These are phyloP conservation scores for Tillandsia fasciculata DNA, from an alignment of 176 grass and related monocot genomes.

Conservation along the genomic window DNA sequence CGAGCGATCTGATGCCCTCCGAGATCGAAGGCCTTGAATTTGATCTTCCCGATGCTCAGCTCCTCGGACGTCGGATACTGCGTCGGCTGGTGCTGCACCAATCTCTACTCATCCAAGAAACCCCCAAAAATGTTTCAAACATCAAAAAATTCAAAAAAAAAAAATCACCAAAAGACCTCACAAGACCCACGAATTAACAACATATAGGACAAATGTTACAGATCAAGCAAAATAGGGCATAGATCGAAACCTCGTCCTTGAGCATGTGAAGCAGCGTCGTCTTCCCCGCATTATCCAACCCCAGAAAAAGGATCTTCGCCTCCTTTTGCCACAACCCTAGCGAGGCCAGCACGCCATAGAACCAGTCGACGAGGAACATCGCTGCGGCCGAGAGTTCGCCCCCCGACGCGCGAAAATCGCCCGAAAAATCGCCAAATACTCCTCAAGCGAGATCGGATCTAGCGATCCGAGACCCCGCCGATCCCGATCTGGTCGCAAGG, in stretches of 20 bases:
- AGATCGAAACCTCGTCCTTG: constrained; percentile 30
- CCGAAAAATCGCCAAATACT: background rate
- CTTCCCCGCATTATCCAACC: constrained; percentile 36
- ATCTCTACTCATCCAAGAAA: constrained; percentile 19
- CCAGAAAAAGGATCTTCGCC: constrained; percentile 41
- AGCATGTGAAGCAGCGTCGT: constrained; percentile 48
- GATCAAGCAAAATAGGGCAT: background rate
- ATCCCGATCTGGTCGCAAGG: background rate
- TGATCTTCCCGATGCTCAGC: constrained; percentile 53
- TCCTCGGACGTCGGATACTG: constrained; percentile 58
- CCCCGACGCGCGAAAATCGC: background rate
- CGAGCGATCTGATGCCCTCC: constrained; percentile 48
- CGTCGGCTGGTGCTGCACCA: constrained; percentile 43
- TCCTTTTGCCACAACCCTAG: constrained; percentile 41
- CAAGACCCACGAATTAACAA: background rate
- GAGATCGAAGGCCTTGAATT: constrained; percentile 58
- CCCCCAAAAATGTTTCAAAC: background rate
- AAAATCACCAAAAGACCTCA: background rate
- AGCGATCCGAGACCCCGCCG: background rate
- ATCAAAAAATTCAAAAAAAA: background rate
- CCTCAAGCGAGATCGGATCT: background rate
- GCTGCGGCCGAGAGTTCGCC: background rate
- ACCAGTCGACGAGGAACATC: constrained; percentile 45
- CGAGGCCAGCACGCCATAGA: constrained; percentile 33
- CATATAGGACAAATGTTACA: background rate